Conservation (phyloP, 768 basidiomycete genomes). For the Kwoniella sp. region DNA sequence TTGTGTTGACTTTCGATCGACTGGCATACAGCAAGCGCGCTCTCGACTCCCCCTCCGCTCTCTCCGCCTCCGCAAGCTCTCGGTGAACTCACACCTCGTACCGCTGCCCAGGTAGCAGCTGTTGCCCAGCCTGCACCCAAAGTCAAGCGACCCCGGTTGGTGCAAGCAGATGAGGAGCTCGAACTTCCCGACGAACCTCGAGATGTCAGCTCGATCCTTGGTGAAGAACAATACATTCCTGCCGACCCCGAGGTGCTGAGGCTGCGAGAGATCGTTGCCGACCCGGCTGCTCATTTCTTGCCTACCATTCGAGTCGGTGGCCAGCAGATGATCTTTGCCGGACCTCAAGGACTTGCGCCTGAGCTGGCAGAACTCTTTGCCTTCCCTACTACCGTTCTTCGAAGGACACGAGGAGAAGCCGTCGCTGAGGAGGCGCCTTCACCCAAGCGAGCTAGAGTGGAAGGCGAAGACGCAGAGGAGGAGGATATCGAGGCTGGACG, state of each 20-base stretch:
- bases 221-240: conserved; percentile 77
- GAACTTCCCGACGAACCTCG: conserved; percentile 67
- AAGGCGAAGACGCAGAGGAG: conserved; percentile 61
- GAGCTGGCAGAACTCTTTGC: conserved; percentile 83
- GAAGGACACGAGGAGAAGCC: conserved; percentile 64
- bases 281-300: conserved; percentile 81
- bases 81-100: conserved; percentile 59
- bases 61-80: conserved; percentile 42
- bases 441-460: conserved; percentile 60
- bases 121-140: conserved; percentile 56
- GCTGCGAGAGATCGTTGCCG: conserved; percentile 78
- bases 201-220: conserved; percentile 67
- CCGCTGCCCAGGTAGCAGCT: conserved; percentile 58
- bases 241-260: conserved; percentile 81
- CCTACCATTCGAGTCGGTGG: conserved; percentile 77
- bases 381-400: conserved; percentile 68
- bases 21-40: conserved; percentile 68
- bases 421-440: conserved; percentile 39
- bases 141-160: conserved; percentile 66
- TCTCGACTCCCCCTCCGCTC: conserved; percentile 72
- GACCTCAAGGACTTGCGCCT: conserved; percentile 69
- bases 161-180: conserved; percentile 75
- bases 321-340: conserved; percentile 69
- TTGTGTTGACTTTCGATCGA: conserved; percentile 54
- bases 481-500: conserved; percentile 73